These are phyloP conservation scores for Rhynchospora pubera DNA, from an alignment of 176 grass and related monocot species.

Conservation along the genomic window DNA sequence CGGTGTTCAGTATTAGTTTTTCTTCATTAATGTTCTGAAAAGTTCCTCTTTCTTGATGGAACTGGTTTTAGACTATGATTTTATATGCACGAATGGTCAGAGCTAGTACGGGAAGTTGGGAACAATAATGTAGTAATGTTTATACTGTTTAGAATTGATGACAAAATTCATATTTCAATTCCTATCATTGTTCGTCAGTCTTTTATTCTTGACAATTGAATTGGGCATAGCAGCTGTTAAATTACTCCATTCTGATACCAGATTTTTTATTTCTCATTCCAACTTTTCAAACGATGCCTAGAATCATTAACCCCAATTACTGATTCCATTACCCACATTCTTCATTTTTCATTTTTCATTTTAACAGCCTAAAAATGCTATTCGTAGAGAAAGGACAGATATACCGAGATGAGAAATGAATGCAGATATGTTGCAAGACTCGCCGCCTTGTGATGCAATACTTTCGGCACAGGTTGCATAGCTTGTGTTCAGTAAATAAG, in stretches of 20 bases:
- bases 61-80: too few relatives aligned
- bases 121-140: too few relatives aligned
- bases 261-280: not conserved
- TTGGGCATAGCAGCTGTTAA: not conserved
- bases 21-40: too few relatives aligned
- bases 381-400: not conserved
- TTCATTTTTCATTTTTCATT: not conserved
- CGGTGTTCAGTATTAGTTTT: too few relatives aligned
- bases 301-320: not conserved
- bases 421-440: not conserved
- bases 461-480: not conserved
- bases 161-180: not conserved
- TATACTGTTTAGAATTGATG: not conserved
- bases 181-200: not conserved
- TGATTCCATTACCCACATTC: not conserved
- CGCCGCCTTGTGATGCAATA: not conserved
- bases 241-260: not conserved
- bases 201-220: not conserved
- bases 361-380: not conserved
- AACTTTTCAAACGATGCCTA: not conserved
- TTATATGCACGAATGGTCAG: not conserved
- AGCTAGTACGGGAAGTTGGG: not conserved
- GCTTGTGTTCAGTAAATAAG: not conserved
- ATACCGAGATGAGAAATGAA: constrained; percentile 18
- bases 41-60: too few relatives aligned